Evolutionary conservation across 495 filamentous ascomycete species (phyloP), one percentile per base, ranked within the genome.

Genomic region (Penicillium cataractarum): DNA sequence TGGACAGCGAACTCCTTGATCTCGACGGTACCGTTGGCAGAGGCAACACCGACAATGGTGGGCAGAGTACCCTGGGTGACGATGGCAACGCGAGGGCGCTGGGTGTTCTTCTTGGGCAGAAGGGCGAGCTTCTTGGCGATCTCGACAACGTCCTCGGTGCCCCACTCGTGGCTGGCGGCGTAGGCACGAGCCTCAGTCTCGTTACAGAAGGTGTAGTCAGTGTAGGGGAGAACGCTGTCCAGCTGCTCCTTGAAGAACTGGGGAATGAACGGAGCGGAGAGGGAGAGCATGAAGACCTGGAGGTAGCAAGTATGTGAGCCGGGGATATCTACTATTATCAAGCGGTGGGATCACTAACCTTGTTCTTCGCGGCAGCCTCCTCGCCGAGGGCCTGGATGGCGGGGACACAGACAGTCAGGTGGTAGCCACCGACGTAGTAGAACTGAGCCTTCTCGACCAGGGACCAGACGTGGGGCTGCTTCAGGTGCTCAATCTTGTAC

Each of bases 211-310:
- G 97, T 82, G 82, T 93, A 97, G 82, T 99, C 95, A 82, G 91
- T 94, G 86, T 96, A 98, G 22, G 89, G 90, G 10, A 90, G 83
- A 3, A 89, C 89, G 64, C 86, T 85, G 77, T 95, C 92, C 40
- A 99, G 84, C 60, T 87, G 91, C 21, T 97, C 93, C 84, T 97
- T 98, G 87, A 97, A 99, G 86, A 97, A 96, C 76, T 94, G 89
- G 39, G 90, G 80, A 65, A 99, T 96, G 86, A 98, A 99, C 31
- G 96, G 95, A 22, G 95, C 95, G 40, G 90, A 92, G 40, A 99
- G 84, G 60, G 90, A 92, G 60, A 99, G 86, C 70, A 93, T 86
- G 79, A 98, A 96, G 55, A 84, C 73, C 89, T 88, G 59, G 10
- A 49, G 26, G 32, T 51, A 55, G 48, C 22, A 42, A 26, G 33